Conservation (phyloP, 1,284 basidiomycete genomes). For the Leccinum glutinopallens region DNA sequence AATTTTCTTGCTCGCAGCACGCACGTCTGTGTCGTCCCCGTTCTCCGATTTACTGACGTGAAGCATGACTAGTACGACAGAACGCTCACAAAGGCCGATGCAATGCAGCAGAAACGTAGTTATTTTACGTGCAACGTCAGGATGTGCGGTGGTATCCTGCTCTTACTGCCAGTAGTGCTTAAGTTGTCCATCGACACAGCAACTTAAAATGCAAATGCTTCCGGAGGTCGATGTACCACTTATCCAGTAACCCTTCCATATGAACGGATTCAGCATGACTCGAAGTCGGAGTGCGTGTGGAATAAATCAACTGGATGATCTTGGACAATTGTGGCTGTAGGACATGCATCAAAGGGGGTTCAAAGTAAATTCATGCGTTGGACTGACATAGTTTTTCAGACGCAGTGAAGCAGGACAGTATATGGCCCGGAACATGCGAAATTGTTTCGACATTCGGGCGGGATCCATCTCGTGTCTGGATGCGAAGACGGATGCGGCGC, state of each 20-base stretch:
- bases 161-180: conserved; percentile 28
- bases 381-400: conserved; percentile 69
- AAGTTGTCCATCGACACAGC: conserved; percentile 37
- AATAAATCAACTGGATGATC: conserved; percentile 76
- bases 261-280: conserved; percentile 59
- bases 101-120: conserved; percentile 62
- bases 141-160: conserved; percentile 57
- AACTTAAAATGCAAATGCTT: conserved; percentile 67
- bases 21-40: conserved; percentile 51
- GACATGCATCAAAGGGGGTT: conserved; percentile 13
- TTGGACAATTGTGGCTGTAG: conserved; percentile 64
- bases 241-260: conserved; percentile 71
- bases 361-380: not conserved
- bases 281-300: conserved; percentile 59
- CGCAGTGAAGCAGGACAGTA: conserved; percentile 75
- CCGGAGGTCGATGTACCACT: conserved; percentile 78
- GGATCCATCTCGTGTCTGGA: conserved; percentile 33
- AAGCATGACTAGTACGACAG: not conserved
- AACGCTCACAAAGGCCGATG: conserved; percentile 79
- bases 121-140: conserved; percentile 84
- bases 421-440: conserved; percentile 43
- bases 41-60: conserved; percentile 35
- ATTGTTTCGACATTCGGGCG: conserved; percentile 22
- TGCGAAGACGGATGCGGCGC: conserved; percentile 42
- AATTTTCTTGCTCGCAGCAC: conserved; percentile 63